Base-by-base conservation (phyloP, 257 asterid genomes). In the Fraxinus excelsior region DNA sequence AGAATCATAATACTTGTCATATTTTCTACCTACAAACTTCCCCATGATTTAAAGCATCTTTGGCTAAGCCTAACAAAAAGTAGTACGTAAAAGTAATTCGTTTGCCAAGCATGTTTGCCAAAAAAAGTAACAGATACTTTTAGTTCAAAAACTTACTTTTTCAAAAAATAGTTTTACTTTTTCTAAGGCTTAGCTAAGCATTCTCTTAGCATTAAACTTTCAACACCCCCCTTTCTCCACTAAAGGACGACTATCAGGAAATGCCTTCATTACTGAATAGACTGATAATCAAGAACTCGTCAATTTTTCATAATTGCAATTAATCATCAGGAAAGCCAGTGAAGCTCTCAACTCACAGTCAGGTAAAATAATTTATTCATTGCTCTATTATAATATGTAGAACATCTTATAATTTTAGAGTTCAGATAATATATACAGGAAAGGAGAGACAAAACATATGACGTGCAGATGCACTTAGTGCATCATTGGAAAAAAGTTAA, bases 1-100 rank as follows among this genome's bases (percentile, higher is more conserved):
- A 64, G 67, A 49, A 42, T 28, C 28, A 23, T 4, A 40, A 16
- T 8, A 2, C n/a, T 64, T 23, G 2, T 29, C 5, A 1, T 8
- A 5, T 73, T 34, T 62, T 65, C 28, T 60, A 75, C 4, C 65
- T 38, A 64, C n/a, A 16, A 65, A 56, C 74, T 67, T 46, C 46
- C 34, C 21, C 53, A 81, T 35, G 35, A 70, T 60, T 60, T 32
- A 31, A 19, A 58, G 31, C 29, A 9, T 60, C 25, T 53, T 53
- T 1, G 64, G 11, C 64, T 53, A 53, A 19, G 64, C 64, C 26
- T 19, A 5, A 7, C 19, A 53, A 28, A 46, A 40, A 44, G 10
- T 3, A 5, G 62, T 18, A 19, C 0, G 2, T 53, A 53, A 53
- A 53, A 44, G 11, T 19, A 19, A 53, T 7, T 53, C 5, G 0